Evolutionary conservation across 805 yeast species (phyloP), one percentile per base, ranked within the genome.

Genomic region (Ogataea haglerorum): DNA sequence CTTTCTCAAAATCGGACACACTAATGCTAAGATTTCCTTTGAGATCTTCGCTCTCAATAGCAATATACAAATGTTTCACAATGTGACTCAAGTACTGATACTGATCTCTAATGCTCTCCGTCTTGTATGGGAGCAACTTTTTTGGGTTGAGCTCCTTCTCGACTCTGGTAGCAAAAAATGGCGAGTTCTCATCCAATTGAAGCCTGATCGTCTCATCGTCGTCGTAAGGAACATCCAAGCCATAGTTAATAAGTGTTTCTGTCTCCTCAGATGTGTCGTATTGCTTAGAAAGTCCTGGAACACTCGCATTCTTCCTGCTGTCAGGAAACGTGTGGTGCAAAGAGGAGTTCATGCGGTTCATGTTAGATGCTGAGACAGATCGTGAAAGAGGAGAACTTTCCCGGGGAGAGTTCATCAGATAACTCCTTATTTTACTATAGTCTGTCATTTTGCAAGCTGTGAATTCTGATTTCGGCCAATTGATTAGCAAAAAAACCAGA

Each of bases 61-160:
- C 88, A 41, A 86, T 77, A 58, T 85, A 85, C 14, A 93, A 61
- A 60, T 86, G 88, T 2, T 83, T 74, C 23, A 90, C 72, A n/a
- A 91, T 84, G 54, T 84, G 93, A 31, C 85, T 73, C 28, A 91
- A 66, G 52, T 88, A 89, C 39, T 71, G 73, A 13, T 86, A 83
- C 43, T 80, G 84, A 42, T 85, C 95, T 24, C 65, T 64, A 12
- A 78, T 79, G 1, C 77, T 52, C 58, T 88, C 97, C 0, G 82
- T 75, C 30, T 69, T 65, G 60, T 90, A 93, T 0, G 98, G 98
- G 19, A 91, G 38, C 7, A 55, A 30, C 3, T 45, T 45, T 23
- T 54, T 54, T n/a, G 58, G 50, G 15, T 51, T 48, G 10, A 57
- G 40, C 27, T 51, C 54, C 30, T 49, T 47, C 1, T 43, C 30